phyloP scores from a whole-genome alignment of 805 yeast genomes.

The Metschnikowia sp. region DNA sequence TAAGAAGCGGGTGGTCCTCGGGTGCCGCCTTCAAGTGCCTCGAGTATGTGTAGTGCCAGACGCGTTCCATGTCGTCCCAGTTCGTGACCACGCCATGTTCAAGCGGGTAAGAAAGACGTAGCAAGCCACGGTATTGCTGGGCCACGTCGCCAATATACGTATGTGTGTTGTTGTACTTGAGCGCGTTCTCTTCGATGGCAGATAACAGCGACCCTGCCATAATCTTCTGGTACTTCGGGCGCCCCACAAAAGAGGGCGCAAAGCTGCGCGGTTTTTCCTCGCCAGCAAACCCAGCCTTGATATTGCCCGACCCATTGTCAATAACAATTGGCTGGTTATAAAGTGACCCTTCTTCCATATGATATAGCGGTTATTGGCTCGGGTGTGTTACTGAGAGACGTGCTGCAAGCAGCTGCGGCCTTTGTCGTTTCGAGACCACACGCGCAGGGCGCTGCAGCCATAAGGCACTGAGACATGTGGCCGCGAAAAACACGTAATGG shows the following conservation, averaged over 20 bases:
- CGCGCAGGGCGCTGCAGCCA: background rate
- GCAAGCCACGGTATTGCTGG: conserved; percentile 72
- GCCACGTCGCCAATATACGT: conserved; percentile 75
- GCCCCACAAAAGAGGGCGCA: conserved; percentile 68
- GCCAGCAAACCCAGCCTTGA: conserved; percentile 92
- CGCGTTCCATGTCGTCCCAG: conserved; percentile 83
- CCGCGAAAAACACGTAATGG: background rate
- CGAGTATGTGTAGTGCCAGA: conserved; percentile 70
- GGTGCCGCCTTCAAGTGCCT: conserved; percentile 54
- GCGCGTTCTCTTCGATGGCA: conserved; percentile 16
- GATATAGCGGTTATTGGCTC: background rate
- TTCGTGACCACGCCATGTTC: conserved; percentile 73
- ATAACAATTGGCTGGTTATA: conserved; percentile 47
- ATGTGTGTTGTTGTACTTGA: conserved; percentile 33
- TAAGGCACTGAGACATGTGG: background rate
- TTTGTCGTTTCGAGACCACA: background rate
- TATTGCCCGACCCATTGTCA: conserved; percentile 71
- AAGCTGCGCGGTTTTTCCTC: conserved; percentile 72
- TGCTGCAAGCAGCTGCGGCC: background rate
- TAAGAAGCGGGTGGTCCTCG: conserved; percentile 82
- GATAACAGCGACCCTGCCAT: conserved; percentile 54
- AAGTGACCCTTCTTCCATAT: conserved; percentile 22
- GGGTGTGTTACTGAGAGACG: background rate
- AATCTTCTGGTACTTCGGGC: conserved; percentile 77
- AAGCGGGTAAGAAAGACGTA: conserved; percentile 68